A percentile compares a stretch with the other conserved stretches of the same genome.
Evolutionary conservation across 2,329 filamentous ascomycete genomes (phyloP).

Genomic region (Fusarium mangiferae): DNA sequence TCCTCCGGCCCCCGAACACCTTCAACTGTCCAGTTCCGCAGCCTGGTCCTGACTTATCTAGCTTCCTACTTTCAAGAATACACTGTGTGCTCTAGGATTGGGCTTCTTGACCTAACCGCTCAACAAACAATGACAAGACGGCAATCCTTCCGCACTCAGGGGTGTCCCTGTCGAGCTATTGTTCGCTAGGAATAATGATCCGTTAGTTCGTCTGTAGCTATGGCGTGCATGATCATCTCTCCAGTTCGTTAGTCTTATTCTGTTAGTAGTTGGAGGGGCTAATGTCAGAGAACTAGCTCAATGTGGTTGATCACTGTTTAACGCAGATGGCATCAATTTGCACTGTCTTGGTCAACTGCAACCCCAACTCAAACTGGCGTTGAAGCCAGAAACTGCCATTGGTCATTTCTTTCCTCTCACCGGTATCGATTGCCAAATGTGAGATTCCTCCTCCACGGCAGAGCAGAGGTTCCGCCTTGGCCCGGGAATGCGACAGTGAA

Average conservation of each 20-base stretch:
- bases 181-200: not conserved
- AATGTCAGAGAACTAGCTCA: not conserved
- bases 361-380: not conserved
- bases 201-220: slow-evolving; percentile 17
- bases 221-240: slow-evolving; percentile 28
- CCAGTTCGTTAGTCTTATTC: not conserved
- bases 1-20: not conserved
- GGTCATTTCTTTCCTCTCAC: not conserved
- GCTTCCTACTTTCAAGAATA: not conserved
- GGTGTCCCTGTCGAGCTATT: slow-evolving; percentile 1
- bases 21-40: not conserved
- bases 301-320: slow-evolving; percentile 23
- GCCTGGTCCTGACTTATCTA: not conserved
- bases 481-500: not conserved
- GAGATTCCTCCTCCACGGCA: not conserved
- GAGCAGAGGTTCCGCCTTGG: not conserved
- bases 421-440: not conserved
- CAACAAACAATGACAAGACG: not conserved
- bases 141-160: slow-evolving; percentile 5
- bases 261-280: slow-evolving; percentile 1
- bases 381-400: not conserved
- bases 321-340: slow-evolving; percentile 11
- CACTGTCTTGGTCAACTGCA: slow-evolving; percentile 18
- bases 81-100: not conserved
- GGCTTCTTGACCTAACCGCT: not conserved